Conservation (phyloP, 768 basidiomycete genomes). For the Russula compacta region DNA sequence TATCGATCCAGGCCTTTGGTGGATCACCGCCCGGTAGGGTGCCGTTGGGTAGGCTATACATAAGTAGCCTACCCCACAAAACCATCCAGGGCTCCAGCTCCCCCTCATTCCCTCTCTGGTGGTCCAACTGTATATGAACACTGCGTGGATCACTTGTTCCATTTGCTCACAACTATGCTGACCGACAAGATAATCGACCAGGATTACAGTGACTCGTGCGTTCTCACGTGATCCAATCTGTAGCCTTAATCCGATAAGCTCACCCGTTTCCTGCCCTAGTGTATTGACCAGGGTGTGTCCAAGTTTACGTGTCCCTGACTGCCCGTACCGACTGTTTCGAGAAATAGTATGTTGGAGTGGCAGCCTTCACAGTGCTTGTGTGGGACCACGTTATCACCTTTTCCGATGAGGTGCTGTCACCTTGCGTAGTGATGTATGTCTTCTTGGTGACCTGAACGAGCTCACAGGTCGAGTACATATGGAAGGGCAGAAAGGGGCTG, state of each 20-base stretch:
- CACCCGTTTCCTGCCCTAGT: background rate
- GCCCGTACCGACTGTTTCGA: background rate
- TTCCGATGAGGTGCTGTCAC: constrained; percentile 31
- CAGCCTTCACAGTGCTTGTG: constrained; percentile 41
- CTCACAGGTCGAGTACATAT: constrained; percentile 39
- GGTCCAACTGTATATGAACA: background rate
- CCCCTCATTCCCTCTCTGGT: background rate
- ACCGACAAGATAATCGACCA: background rate
- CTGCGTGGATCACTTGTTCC: background rate
- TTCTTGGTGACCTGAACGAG: background rate
- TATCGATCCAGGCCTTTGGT: background rate
- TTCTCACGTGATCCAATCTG: background rate
- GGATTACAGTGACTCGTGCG: constrained; percentile 3
- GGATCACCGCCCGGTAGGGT: background rate
- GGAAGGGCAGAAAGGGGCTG: constrained; percentile 39
- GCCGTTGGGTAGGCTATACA: background rate
- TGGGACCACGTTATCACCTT: constrained; percentile 53
- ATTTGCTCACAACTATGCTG: background rate
- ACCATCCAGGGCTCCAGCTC: background rate
- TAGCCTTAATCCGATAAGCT: background rate
- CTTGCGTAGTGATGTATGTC: background rate
- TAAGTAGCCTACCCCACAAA: background rate
- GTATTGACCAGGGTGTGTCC: background rate
- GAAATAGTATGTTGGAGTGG: constrained; percentile 41
- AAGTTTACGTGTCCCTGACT: background rate